Evolutionary conservation across 2,329 filamentous ascomycete genomes (phyloP), one percentile per base, ranked within the genome.

Genomic region (Paecilomyces formosus): DNA sequence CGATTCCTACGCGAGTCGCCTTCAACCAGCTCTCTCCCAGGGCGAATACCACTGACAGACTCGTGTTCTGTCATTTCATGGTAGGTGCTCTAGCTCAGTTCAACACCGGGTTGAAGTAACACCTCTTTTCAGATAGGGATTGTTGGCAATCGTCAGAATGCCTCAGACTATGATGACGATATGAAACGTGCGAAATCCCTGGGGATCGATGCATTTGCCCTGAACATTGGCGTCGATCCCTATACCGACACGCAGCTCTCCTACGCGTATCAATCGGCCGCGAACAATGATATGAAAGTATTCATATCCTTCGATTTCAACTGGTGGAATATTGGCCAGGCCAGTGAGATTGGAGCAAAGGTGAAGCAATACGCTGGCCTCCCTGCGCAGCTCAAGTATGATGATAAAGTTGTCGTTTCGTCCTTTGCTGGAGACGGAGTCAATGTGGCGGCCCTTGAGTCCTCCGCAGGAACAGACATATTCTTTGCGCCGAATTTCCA

Each of bases 291-390:
- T 53, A 81, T 84, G 74, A 81, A 82, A 57, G 79, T 82, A 13
- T 82, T 84, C 57, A 77, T 84, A 61, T 83, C 81, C 1, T 84
- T 84, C 61, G 82, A 84, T 70, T 83, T 82, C 66, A 81, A 81
- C 70, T 78, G 78, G 76, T 80, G 74, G 69, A 59, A 65, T 30
- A 64, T 65, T 6, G 59, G 65, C 11, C 68, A 79, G 50, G 74
- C 74, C 1, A 68, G 67, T 7, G 70, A 68, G 12, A 75, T 80
- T 18, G 80, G 79, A 1, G 65, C 70, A 52, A 79, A 78, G 64
- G 73, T 83, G 57, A 74, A 73, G 12, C 68, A 78, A 58, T 84
- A 81, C 58, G 76, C 71, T 2, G 66, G 65, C 21, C 68, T 69
- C 1, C 67, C 77, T 0, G 79, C 76, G 0, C 80, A 84, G 64